These are phyloP conservation scores for Picea mariana DNA, from an alignment of 83 land plant genomes.

Conservation along the genomic window DNA sequence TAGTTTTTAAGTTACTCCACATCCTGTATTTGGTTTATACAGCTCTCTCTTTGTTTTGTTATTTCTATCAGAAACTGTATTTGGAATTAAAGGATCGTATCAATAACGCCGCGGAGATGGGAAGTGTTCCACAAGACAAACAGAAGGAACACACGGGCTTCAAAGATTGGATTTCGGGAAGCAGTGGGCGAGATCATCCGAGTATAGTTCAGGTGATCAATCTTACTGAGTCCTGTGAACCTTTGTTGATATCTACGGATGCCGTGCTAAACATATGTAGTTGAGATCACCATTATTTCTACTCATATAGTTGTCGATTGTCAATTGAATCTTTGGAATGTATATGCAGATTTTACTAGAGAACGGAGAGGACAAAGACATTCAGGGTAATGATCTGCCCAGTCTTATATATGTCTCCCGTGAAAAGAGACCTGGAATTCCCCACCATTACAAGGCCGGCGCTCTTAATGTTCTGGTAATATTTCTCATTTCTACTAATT, in stretches of 20 bases:
- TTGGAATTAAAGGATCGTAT: slow-evolving; percentile 44
- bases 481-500: background rate
- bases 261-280: too few species aligned
- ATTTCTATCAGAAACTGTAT: slow-evolving; percentile 32
- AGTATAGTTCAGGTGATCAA: slow-evolving; percentile 41
- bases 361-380: slow-evolving; percentile 28
- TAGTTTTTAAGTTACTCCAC: too few species aligned
- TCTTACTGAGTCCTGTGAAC: too few species aligned
- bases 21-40: background rate
- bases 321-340: background rate
- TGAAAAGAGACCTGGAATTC: slow-evolving; percentile 41
- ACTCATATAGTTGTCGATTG: too few species aligned
- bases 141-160: slow-evolving; percentile 31
- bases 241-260: too few species aligned
- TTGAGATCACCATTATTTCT: too few species aligned
- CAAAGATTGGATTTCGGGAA: slow-evolving; percentile 35
- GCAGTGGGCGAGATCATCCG: slow-evolving; percentile 36
- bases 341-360: slow-evolving; percentile 38
- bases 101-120: slow-evolving; percentile 22
- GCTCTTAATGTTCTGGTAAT: slow-evolving; percentile 57
- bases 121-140: slow-evolving; percentile 27
- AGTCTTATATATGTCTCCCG: slow-evolving; percentile 50
- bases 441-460: slow-evolving; percentile 60
- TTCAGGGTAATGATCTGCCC: slow-evolving; percentile 26
- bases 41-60: background rate